phyloP scores from a whole-genome alignment of 2,329 filamentous ascomycete genomes.

The Verticillium nubilum region DNA sequence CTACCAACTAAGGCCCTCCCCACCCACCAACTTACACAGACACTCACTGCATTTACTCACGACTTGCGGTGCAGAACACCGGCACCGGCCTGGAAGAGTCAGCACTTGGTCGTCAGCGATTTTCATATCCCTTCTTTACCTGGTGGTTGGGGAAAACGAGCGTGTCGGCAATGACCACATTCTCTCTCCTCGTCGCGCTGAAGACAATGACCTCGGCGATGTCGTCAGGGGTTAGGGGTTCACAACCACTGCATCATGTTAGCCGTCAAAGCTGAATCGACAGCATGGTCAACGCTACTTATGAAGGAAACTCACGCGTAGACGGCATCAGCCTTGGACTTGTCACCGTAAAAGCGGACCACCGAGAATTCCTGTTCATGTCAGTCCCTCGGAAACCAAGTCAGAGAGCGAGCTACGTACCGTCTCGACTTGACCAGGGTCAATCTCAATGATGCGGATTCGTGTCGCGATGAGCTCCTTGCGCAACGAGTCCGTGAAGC shows the following conservation, averaged over 20 bases:
- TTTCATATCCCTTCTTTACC: conserved; percentile 40
- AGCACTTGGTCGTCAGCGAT: not conserved
- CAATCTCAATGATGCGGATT: conserved; percentile 81
- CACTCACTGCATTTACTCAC: not conserved
- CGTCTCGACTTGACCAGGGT: conserved; percentile 90
- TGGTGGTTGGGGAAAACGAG: conserved; percentile 87
- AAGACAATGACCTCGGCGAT: conserved; percentile 91
- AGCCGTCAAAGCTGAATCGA: too few species aligned
- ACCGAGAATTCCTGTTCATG: conserved; percentile 71
- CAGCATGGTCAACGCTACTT: too few species aligned
- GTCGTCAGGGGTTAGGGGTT: conserved; percentile 83
- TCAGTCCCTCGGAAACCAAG: not conserved
- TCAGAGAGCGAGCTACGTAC: conserved; percentile 32
- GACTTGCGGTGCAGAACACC: conserved; percentile 23
- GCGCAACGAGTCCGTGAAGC: conserved; percentile 76
- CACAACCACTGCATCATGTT: conserved; percentile 52
- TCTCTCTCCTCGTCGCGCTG: conserved; percentile 75
- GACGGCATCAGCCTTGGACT: conserved; percentile 81
- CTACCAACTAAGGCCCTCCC: too few species aligned
- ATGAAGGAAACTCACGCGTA: conserved; percentile 70
- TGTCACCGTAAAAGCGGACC: conserved; percentile 83
- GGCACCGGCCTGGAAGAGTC: conserved; percentile 19
- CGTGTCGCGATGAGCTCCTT: conserved; percentile 77
- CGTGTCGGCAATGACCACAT: conserved; percentile 85
- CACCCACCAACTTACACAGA: not conserved